phyloP scores from a whole-genome alignment of 2,329 filamentous ascomycete genomes.

The Cladosporium halotolerans region DNA sequence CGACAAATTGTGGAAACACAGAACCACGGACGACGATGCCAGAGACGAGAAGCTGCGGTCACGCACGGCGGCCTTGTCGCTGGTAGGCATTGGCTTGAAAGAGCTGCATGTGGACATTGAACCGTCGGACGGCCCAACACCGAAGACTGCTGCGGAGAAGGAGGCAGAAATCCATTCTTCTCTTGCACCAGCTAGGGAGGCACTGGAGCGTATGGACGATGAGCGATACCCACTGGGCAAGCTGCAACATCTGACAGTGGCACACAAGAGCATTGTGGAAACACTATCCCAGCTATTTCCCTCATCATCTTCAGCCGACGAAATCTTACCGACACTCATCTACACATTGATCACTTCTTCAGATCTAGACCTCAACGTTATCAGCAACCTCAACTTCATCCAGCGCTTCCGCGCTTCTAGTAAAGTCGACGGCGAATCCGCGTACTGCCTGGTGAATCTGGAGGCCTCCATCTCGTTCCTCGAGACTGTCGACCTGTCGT shows the following conservation, averaged over 20 bases:
- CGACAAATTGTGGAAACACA: constrained; percentile 81
- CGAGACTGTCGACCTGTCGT: constrained; percentile 90
- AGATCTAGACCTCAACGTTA: constrained; percentile 76
- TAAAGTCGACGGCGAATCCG: constrained; percentile 87
- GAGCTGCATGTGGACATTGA: constrained; percentile 77
- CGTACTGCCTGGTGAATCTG: constrained; percentile 92
- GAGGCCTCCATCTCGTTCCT: constrained; percentile 93
- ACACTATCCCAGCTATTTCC: constrained; percentile 61
- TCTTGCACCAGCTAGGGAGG: constrained; percentile 60
- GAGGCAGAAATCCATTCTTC: constrained; percentile 64
- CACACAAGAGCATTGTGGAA: constrained; percentile 92
- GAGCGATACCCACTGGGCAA: constrained; percentile 87
- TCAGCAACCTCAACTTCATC: constrained; percentile 93
- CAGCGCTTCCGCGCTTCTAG: constrained; percentile 80
- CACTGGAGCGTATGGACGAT: constrained; percentile 75
- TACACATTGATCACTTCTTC: constrained; percentile 90
- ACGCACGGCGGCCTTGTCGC: constrained; percentile 78
- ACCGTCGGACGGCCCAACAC: constrained; percentile 48
- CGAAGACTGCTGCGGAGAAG: constrained; percentile 47
- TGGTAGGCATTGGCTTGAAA: constrained; percentile 85
- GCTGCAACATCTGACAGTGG: constrained; percentile 76
- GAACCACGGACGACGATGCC: constrained; percentile 87
- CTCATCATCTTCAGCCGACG: constrained; percentile 83
- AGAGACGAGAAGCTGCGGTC: constrained; percentile 91
- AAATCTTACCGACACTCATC: constrained; percentile 94